Evolutionary conservation across 768 basidiomycete species (phyloP), one percentile per base, ranked within the genome.

Genomic region (Cystofilobasidium capitatum): DNA sequence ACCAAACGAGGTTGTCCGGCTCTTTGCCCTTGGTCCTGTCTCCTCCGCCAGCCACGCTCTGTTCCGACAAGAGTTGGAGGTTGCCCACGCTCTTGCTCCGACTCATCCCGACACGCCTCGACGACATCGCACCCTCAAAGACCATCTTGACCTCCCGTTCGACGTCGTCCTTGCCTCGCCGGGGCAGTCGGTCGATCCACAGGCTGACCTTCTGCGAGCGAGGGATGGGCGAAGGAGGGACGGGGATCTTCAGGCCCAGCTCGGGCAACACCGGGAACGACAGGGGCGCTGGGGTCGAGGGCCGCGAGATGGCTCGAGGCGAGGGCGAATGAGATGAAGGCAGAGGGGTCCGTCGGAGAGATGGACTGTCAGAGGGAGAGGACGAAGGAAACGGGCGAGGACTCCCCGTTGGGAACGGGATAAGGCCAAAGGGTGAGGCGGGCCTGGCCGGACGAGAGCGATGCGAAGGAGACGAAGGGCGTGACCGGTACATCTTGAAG

Each of bases 171-270:
- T 16, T 16, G 17, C 17, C 51, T 14, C 51, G 51, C 5, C 51
- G 51, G 12, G 51, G 51, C 26, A 55, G 31, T 3, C 51, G 51
- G 31, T 55, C 51, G 26, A 55, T 55, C 51, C 51, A 55, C 3
- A 55, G 51, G 51, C 51, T 55, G 29, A 55, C 51, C 51, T 55
- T 55, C 5, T 3, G 3, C 51, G 51, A 55, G 29, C 51, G 51
- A 2, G 51, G 51, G 29, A 31, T 55, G 8, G 51, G 51, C 51
- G 51, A 55, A 16, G 40, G 40, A 10, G 17, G 51, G 29, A 55
- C 51, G 29, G 51, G 51, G 14, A 55, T 33, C 51, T 55, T 55
- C 29, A 55, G 29, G 26, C 26, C 51, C 24, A 55, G 51, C 51
- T 55, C 51, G 31, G 51, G 51, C 29, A 55, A n/a, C 29, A 12